Conservation (phyloP, 805 yeast species). For the Yarrowia sp. region DNA sequence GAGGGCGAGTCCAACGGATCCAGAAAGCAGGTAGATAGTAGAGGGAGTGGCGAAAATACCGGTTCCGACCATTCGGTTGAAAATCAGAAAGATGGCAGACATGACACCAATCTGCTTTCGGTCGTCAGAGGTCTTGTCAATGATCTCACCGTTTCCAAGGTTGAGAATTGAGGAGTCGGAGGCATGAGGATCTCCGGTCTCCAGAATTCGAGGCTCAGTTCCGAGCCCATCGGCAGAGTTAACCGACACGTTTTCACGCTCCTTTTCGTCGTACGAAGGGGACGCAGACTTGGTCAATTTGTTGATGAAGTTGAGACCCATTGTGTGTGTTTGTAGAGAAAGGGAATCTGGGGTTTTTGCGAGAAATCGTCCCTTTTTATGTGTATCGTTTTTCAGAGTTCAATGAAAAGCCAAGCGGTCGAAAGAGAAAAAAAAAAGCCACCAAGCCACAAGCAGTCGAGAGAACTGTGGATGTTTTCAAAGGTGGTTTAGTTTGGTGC, state of each 20-base stretch:
- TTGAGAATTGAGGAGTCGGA: constrained; percentile 33
- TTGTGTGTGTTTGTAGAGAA: not conserved
- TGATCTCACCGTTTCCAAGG: constrained; percentile 32
- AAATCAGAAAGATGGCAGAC: constrained; percentile 68
- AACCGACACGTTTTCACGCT: constrained; percentile 12
- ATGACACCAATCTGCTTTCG: constrained; percentile 55
- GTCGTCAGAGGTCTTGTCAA: constrained; percentile 34
- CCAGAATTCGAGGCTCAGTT: constrained; percentile 21
- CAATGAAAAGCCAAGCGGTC: not conserved
- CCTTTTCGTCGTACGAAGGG: constrained; percentile 26
- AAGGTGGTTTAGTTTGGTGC: not conserved
- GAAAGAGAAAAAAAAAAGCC: constrained; percentile 14
- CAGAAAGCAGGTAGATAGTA: constrained; percentile 59
- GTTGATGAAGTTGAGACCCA: constrained; percentile 37
- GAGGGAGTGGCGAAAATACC: constrained; percentile 79
- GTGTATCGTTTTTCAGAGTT: not conserved
- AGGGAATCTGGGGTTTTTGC: no score
- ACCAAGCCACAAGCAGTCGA: constrained; percentile 22
- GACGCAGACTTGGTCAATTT: constrained; percentile 28
- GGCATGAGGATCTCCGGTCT: constrained; percentile 23
- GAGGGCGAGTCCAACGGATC: constrained; percentile 75
- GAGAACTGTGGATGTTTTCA: constrained; percentile 5
- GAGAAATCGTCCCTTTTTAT: not conserved
- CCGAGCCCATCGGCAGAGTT: constrained; percentile 26
- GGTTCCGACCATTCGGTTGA: constrained; percentile 76